Base-by-base conservation (phyloP, 768 basidiomycete genomes). In the Exidia glandulosa region DNA sequence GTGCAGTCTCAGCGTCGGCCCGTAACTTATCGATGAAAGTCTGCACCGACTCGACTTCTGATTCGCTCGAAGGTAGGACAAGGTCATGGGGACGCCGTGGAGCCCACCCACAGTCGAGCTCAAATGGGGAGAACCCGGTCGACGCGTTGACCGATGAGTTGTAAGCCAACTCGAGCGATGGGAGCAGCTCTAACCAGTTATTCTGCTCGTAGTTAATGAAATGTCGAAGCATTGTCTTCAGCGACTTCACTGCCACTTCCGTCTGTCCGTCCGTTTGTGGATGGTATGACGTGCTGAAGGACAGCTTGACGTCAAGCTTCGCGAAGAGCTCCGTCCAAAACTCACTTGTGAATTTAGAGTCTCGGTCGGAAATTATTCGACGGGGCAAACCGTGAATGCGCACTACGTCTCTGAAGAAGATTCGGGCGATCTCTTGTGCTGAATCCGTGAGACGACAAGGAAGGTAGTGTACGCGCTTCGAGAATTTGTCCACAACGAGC, bases 191-290 rank as follows among this genome's bases (percentile, higher is more conserved):
- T 0, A 66, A 61, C 74, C 73, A 76, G 45, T 75, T 74, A 63
- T 67, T 63, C 59, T 73, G 70, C 25, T 63, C 56, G 34, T 67
- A 62, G 58, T 68, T 67, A 32, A 63, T 56, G 55, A 68, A 73
- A 12, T 23, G 25, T 13, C 64, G 59, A 1, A 67, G 47, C 25
- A 64, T 61, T 19, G 56, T 23, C 0, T 37, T 60, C 10, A 62
- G 48, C 1, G 60, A 45, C 36, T 64, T 57, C 19, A 61, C 65
- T 1, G 66, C 63, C 13, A 41, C 30, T 56, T 75, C 70, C 10
- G 69, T 73, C 57, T 72, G 69, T 0, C 72, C 67, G 62, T 78
- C 68, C 2, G 74, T 71, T 58, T 76, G 71, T 1, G 73, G 76
- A 48, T 76, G 76, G 62, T 69, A 77, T 2, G 73, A 71, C 0